A percentile compares a stretch with the other conserved stretches of the same genome.
Evolutionary conservation across 2,329 filamentous ascomycete genomes (phyloP).

Genomic region (Pseudogymnoascus sp.): DNA sequence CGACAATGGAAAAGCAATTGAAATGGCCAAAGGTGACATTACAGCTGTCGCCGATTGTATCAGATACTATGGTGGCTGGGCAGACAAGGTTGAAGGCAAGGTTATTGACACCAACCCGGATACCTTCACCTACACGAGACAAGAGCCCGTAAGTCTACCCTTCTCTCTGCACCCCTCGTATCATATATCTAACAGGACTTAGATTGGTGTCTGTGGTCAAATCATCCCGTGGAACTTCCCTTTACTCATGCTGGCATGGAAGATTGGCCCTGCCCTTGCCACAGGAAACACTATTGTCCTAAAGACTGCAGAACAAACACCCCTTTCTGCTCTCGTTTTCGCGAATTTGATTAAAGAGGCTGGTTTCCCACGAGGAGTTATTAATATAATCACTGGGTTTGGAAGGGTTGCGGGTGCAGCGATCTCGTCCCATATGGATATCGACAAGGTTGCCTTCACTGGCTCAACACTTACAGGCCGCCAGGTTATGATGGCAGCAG

Average conservation of each 20-base stretch:
- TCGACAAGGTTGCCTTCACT: constrained; percentile 61
- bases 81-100: constrained; percentile 64
- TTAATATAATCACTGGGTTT: constrained; percentile 58
- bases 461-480: constrained; percentile 54
- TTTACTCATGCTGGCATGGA: constrained; percentile 58
- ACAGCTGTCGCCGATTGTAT: constrained; percentile 58
- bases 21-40: constrained; percentile 69
- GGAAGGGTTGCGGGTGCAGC: constrained; percentile 60
- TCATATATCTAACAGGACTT: neutral
- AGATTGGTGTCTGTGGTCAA: constrained; percentile 59
- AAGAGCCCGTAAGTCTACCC: constrained; percentile 51
- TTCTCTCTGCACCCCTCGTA: neutral
- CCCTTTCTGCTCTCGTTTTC: constrained; percentile 47
- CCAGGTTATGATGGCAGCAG: constrained; percentile 56
- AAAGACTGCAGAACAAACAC: constrained; percentile 56
- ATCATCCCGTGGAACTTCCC: constrained; percentile 70
- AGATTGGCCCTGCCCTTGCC: constrained; percentile 54
- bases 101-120: constrained; percentile 56
- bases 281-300: constrained; percentile 51
- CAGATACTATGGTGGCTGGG: constrained; percentile 74
- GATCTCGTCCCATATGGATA: constrained; percentile 52
- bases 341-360: constrained; percentile 51
- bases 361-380: constrained; percentile 56
- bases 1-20: constrained; percentile 79
- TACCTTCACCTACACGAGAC: constrained; percentile 60